phyloP scores from a whole-genome alignment of 129 eudicot species.

The Solidago caesia region DNA sequence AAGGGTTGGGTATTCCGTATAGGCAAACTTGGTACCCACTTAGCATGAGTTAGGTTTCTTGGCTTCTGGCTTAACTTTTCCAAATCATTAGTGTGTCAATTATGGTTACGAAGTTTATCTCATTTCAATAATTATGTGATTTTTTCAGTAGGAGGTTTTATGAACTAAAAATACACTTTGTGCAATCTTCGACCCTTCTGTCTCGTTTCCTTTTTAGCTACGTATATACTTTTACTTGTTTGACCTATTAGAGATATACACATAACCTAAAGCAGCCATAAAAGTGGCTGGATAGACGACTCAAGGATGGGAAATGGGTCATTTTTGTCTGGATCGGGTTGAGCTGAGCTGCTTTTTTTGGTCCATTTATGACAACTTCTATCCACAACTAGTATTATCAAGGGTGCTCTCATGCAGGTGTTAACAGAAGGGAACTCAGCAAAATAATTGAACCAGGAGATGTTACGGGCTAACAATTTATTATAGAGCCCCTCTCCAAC shows the following conservation, averaged over 20 bases:
- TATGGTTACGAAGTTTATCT: background rate
- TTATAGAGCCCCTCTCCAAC: no score
- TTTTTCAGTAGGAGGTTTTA: background rate
- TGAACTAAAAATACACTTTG: slow-evolving; percentile 5
- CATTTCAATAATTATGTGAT: background rate
- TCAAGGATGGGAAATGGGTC: no score
- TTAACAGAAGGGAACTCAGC: no score
- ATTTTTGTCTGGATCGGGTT: no score
- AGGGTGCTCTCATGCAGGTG: no score
- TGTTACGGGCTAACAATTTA: no score
- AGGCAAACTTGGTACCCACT: background rate
- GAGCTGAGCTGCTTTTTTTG: no score
- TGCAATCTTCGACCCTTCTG: background rate
- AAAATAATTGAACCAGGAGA: no score
- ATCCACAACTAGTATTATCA: no score
- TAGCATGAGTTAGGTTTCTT: background rate
- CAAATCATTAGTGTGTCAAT: background rate
- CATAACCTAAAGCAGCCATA: background rate
- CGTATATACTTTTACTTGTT: background rate
- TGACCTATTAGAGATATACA: background rate
- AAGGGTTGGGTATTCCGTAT: background rate
- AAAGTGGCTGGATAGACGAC: background rate
- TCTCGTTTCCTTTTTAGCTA: background rate
- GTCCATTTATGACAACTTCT: no score
- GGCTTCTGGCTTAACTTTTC: background rate